Percentiles rank a stretch among this genome's conserved stretches.
Conservation (phyloP, 2,329 filamentous ascomycete species). For the Diaporthe velutina region DNA sequence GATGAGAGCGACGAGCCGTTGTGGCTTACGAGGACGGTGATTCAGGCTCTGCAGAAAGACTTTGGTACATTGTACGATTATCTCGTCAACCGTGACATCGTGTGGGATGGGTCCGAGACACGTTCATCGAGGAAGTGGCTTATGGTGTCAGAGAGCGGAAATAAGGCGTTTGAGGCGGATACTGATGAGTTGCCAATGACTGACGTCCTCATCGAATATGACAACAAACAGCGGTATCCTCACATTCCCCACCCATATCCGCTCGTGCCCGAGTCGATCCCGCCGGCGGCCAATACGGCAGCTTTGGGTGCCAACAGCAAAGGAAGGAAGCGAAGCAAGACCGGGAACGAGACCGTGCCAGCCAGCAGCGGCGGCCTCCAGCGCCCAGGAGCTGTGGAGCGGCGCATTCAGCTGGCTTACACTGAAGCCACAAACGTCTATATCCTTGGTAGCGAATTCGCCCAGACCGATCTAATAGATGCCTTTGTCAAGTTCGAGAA, state of each 20-base stretch:
- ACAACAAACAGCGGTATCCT: conserved; percentile 72
- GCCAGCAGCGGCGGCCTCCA: conserved; percentile 38
- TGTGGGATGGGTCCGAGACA: conserved; percentile 74
- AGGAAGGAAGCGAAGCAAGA: conserved; percentile 48
- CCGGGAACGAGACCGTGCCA: conserved; percentile 42
- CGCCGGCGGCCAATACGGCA: conserved; percentile 42
- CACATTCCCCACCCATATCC: conserved; percentile 78
- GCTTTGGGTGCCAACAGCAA: background rate
- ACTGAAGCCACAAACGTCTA: conserved; percentile 72
- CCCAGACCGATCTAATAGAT: conserved; percentile 67
- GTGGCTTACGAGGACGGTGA: conserved; percentile 73
- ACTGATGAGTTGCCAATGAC: conserved; percentile 71
- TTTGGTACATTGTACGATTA: conserved; percentile 80
- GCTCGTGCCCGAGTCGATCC: conserved; percentile 68
- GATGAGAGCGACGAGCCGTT: conserved; percentile 56
- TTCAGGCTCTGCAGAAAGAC: conserved; percentile 71
- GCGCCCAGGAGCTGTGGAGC: conserved; percentile 54
- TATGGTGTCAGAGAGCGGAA: conserved; percentile 64
- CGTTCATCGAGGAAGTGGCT: conserved; percentile 74
- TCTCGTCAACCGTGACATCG: conserved; percentile 74
- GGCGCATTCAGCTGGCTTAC: conserved; percentile 68
- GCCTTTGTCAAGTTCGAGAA: conserved; percentile 70
- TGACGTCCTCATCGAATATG: conserved; percentile 75
- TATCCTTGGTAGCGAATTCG: conserved; percentile 65
- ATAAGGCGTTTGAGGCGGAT: conserved; percentile 63